Conservation (phyloP, 2,329 filamentous ascomycete genomes). For the Stachybotrys elegans region DNA sequence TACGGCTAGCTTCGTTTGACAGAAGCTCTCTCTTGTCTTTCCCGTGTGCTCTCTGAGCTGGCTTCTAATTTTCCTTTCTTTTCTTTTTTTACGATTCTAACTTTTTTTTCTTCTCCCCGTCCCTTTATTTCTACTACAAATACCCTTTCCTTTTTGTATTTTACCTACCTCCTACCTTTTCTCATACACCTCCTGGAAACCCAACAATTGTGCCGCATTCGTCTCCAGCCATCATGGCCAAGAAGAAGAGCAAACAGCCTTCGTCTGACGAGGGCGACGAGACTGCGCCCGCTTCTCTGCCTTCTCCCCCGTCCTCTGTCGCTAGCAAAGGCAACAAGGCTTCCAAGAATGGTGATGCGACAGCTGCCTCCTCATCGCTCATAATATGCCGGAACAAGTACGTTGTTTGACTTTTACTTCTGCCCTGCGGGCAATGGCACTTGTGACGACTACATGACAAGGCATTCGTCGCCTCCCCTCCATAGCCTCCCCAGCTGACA, state of each 20-base stretch:
- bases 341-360: conserved; percentile 7
- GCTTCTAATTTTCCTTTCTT: too few relatives aligned
- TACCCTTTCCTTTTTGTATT: too few relatives aligned
- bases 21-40: too few relatives aligned
- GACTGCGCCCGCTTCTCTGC: conserved; percentile 5
- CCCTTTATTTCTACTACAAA: too few relatives aligned
- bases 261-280: conserved; percentile 32
- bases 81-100: too few relatives aligned
- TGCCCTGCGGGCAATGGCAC: not conserved
- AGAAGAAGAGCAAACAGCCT: conserved; percentile 40
- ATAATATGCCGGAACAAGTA: conserved; percentile 61
- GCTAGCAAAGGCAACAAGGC: not conserved
- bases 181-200: too few relatives aligned
- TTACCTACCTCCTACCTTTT: too few relatives aligned
- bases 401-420: conserved; percentile 21
- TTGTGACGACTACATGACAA: not conserved
- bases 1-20: too few relatives aligned
- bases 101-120: too few relatives aligned
- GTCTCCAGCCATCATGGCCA: conserved; percentile 42
- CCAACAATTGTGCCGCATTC: too few relatives aligned
- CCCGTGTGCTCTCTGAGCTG: too few relatives aligned
- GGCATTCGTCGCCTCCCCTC: not conserved
- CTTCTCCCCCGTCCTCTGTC: not conserved
- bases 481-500: conserved; percentile 8
- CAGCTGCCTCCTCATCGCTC: conserved; percentile 12